phyloP scores from a whole-genome alignment of 768 basidiomycete genomes.

The Gyrodon lividus region DNA sequence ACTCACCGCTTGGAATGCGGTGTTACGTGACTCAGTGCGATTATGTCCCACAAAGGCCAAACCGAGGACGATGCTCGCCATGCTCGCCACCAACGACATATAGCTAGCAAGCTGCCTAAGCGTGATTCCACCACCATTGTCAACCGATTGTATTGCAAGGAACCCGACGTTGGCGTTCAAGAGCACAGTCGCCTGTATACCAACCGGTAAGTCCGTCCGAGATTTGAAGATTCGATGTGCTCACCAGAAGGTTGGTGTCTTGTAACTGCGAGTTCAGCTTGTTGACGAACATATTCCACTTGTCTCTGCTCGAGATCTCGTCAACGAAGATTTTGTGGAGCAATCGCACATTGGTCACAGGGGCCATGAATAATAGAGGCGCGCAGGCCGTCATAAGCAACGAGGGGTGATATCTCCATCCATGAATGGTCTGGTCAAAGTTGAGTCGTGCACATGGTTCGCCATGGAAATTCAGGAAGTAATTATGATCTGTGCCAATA shows the following conservation, averaged over 20 bases:
- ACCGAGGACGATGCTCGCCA: constrained; percentile 44
- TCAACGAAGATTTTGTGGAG: constrained; percentile 54
- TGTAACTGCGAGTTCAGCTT: constrained; percentile 50
- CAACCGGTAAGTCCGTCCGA: background rate
- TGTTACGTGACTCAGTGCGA: constrained; percentile 31
- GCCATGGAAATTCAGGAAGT: constrained; percentile 44
- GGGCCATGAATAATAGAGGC: constrained; percentile 49
- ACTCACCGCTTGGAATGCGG: constrained; percentile 37
- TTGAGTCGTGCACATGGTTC: constrained; percentile 43
- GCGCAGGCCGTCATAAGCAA: constrained; percentile 38
- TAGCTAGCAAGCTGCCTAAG: constrained; percentile 42
- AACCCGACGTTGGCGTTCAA: constrained; percentile 60
- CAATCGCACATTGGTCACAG: constrained; percentile 43
- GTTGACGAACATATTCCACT: constrained; percentile 45
- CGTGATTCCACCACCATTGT: constrained; percentile 14
- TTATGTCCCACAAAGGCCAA: constrained; percentile 43
- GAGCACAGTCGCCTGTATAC: constrained; percentile 51
- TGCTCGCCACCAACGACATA: constrained; percentile 40
- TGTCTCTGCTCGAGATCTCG: constrained; percentile 35
- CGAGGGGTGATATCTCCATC: constrained; percentile 30
- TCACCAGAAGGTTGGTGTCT: constrained; percentile 52
- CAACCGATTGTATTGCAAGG: constrained; percentile 51
- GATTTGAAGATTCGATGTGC: constrained; percentile 9
- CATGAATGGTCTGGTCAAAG: constrained; percentile 32
- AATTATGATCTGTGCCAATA: constrained; percentile 27